Evolutionary conservation across 108 stramenopile genomes (phyloP).

Genomic region (Fistulifera pelliculosa): DNA sequence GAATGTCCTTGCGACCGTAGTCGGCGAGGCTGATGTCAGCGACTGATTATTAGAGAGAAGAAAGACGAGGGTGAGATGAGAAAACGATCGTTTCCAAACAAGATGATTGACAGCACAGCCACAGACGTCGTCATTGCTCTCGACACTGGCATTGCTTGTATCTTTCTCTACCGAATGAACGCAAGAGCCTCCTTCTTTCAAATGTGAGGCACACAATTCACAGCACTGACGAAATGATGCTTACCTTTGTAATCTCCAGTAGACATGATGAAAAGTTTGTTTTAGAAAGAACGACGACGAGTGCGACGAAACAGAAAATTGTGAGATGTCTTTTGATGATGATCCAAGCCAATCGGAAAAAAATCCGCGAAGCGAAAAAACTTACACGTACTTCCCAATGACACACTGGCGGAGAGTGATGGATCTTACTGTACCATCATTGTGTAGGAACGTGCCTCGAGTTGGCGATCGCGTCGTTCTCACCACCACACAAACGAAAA

Average conservation of each 20-base stretch:
- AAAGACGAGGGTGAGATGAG: not conserved
- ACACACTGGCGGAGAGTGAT: too few relatives aligned
- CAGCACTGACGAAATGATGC: too few relatives aligned
- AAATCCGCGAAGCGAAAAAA: conserved; percentile 9
- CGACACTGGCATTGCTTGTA: not conserved
- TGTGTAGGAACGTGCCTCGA: too few relatives aligned
- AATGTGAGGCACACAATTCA: too few relatives aligned
- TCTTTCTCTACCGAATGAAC: too few relatives aligned
- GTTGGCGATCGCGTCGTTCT: too few relatives aligned
- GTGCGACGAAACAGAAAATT: conserved; percentile 1
- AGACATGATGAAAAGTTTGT: conserved; percentile 60
- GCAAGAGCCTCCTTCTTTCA: too few relatives aligned
- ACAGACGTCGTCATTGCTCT: not conserved
- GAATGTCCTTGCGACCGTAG: conserved; percentile 99
- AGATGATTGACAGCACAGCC: not conserved
- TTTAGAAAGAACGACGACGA: not conserved
- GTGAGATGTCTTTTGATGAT: conserved; percentile 14
- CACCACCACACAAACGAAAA: conserved; percentile 4
- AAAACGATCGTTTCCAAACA: not conserved
- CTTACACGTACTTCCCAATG: too few relatives aligned
- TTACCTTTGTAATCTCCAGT: conserved; percentile 93
- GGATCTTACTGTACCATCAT: too few relatives aligned
- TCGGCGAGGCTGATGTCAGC: conserved; percentile 99
- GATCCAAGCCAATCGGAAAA: conserved; percentile 24
- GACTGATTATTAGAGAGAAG: conserved; percentile 37